Percentiles rank a stretch among this genome's conserved stretches.
These are phyloP conservation scores for Fusarium virguliforme DNA, from an alignment of 2,329 filamentous ascomycete genomes.

Conservation along the genomic window DNA sequence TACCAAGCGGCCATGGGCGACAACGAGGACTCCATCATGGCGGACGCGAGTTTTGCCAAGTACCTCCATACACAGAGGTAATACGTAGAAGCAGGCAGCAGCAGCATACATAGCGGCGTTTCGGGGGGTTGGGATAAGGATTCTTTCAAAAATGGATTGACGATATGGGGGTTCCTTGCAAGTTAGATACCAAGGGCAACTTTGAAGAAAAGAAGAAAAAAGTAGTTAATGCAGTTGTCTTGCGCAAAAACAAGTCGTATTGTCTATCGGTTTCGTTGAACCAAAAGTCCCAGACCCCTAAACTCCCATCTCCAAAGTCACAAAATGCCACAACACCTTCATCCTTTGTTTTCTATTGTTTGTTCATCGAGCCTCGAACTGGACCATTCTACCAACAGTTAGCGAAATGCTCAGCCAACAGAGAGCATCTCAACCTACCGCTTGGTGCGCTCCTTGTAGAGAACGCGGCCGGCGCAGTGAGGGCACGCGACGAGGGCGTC, in stretches of 20 bases:
- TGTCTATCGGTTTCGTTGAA: conserved; percentile 39
- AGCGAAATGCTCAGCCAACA: conserved; percentile 4
- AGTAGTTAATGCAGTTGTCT: conserved; percentile 30
- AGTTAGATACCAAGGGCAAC: conserved; percentile 48
- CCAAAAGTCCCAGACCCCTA: conserved; percentile 43
- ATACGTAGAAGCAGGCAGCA: conserved; percentile 33
- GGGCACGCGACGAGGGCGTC: conserved; percentile 67
- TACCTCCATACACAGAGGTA: conserved; percentile 66
- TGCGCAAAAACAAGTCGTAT: conserved; percentile 32
- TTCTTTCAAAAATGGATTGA: conserved; percentile 27
- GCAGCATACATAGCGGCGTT: conserved; percentile 47
- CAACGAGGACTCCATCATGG: conserved; percentile 66
- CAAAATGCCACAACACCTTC: conserved; percentile 38
- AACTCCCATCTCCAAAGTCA: conserved; percentile 48
- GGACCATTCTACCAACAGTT: conserved; percentile 82
- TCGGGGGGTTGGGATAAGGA: conserved; percentile 30
- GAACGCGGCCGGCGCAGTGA: conserved; percentile 88
- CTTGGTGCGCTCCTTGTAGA: conserved; percentile 99
- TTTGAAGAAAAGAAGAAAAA: conserved; percentile 36
- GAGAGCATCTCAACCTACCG: conserved; percentile 72
- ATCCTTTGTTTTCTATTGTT: conserved; percentile 24
- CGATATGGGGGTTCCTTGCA: conserved; percentile 28
- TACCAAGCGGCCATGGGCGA: conserved; percentile 83
- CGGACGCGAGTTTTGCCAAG: conserved; percentile 75
- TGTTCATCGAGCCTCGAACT: conserved; percentile 90